Evolutionary conservation across 1,139 yeast species (phyloP), one percentile per base, ranked within the genome.

Genomic region (Ogataea hybrid): DNA sequence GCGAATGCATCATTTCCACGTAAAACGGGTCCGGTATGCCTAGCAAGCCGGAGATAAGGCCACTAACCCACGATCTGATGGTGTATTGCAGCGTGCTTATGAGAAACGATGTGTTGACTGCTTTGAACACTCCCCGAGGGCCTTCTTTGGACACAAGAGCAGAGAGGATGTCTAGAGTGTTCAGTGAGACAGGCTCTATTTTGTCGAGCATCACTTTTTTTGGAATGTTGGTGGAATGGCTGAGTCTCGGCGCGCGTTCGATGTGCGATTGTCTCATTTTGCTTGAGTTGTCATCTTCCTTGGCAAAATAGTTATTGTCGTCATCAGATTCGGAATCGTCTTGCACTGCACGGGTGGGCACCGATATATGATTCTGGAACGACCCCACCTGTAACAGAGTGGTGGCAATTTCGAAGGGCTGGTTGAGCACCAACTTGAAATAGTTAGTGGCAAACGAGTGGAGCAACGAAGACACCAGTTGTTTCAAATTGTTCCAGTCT

Each of bases 1-100:
- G 81, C 27, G 92, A 84, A 57, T 85, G 95, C 21, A 88, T 74
- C 49, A 87, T 75, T 52, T 87, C 96, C 50, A 88, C 80, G 61
- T 87, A 84, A 51, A 83, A 81, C 1, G 97, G 96, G 59, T 89
- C 97, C 0, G 96, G 96, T n/a, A 88, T 78, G 12, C 87, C 85
- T 43, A 87, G 66, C 40, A 86, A 70, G 3, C 96, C 92, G 6
- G 96, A 81, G 12, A 88, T 63, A 53, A 90, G 79, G 6, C 96
- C 96, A 0, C 95, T 83, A 33, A 88, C 71, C 97, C 97, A 90
- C 1, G 96, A 89, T 57, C 87, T 95, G 38, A 89, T 69, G 1
- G 95, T 85, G 44, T 81, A 79, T 1, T 84, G 77, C 32, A 89
- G 69, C 0, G 95, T 84, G 45, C 77, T 84, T 58, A 84, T 75